Evolutionary conservation across 495 filamentous ascomycete species (phyloP).

Genomic region (Physcia stellaris): DNA sequence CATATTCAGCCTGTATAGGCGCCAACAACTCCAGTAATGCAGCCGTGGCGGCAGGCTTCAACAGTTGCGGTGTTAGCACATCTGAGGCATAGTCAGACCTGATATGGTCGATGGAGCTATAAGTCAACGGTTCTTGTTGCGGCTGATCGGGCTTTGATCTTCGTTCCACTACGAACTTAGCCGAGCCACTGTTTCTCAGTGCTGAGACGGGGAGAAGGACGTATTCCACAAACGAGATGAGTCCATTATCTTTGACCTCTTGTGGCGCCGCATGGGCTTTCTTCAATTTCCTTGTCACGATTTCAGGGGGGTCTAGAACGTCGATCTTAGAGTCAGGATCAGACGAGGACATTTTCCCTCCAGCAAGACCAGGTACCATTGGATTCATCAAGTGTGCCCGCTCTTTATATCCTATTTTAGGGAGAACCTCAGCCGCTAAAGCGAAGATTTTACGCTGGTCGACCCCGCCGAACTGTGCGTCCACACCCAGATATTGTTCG

Average conservation of each 20-base stretch:
- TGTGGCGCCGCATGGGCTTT: constrained; percentile 68
- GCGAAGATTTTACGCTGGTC: constrained; percentile 90
- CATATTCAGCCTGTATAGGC: constrained; percentile 60
- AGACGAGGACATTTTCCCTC: constrained; percentile 64
- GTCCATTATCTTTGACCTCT: constrained; percentile 70
- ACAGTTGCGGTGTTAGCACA: constrained; percentile 68
- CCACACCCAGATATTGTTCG: constrained; percentile 77
- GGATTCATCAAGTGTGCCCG: constrained; percentile 79
- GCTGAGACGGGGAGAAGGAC: constrained; percentile 61
- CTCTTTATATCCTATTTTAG: constrained; percentile 54
- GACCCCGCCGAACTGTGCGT: constrained; percentile 59
- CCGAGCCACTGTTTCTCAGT: constrained; percentile 29
- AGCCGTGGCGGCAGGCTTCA: constrained; percentile 63
- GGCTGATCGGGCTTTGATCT: constrained; percentile 33
- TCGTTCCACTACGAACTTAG: constrained; percentile 42
- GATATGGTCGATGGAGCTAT: constrained; percentile 55
- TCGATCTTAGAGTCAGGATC: constrained; percentile 78
- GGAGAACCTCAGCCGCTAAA: constrained; percentile 61
- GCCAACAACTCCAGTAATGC: constrained; percentile 58
- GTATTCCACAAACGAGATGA: constrained; percentile 70
- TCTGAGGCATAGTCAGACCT: constrained; percentile 70
- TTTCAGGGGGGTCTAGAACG: constrained; percentile 62
- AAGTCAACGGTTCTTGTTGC: constrained; percentile 71
- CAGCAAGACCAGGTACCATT: constrained; percentile 74
- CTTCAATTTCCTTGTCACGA: constrained; percentile 62